Base-by-base conservation (phyloP, 257 asterid genomes). In the Solanum corneliomulleri region DNA sequence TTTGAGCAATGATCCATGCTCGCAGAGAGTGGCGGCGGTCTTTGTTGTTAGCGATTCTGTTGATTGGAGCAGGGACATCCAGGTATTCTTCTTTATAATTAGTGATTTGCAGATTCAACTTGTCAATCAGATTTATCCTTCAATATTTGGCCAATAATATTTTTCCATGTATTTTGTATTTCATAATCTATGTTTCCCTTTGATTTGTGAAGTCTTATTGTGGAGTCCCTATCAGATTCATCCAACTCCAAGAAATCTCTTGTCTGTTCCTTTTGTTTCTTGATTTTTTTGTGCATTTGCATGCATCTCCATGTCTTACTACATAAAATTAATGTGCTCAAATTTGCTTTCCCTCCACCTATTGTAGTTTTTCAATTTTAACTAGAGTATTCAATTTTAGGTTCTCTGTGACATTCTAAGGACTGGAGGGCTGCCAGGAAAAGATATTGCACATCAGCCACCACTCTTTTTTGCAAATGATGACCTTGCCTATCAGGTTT, bases 1-100 rank as follows among this genome's bases (percentile, higher is more conserved):
- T 82, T 21, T 78, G 76, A 92, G 86, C 87, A 66, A 82, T 45
- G 93, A 92, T 92, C 94, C 91, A 31, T 89, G 88, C 89, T 93
- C 95, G 31, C 92, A 95, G 92, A 90, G 92, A 84, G 98, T 95
- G 87, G 89, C 90, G 72, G 99, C 99, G 85, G 98, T 93, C 87
- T 97, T 97, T 86, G 71, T 97, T 89, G 98, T 94, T 91, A 97
- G 99, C 37, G 99, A 97, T 90, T 93, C 99, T 44, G 92, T 97
- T 88, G 99, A 97, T 92, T 97, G 99, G 99, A 93, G 98, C 93
- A 92, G 98, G 92, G 99, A 95, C 84, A 93, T 95, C 88, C 99
- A 97, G 99, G 99, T 94, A 74, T 82, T 88, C 39, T 85, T 56
- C 56, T 33, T 86, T 41, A 20, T 49, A 33, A 14, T 41, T 25